A percentile compares a stretch with the other conserved stretches of the same genome.
phyloP scores from a whole-genome alignment of 139 green algal species.

The Asterochloris erici region DNA sequence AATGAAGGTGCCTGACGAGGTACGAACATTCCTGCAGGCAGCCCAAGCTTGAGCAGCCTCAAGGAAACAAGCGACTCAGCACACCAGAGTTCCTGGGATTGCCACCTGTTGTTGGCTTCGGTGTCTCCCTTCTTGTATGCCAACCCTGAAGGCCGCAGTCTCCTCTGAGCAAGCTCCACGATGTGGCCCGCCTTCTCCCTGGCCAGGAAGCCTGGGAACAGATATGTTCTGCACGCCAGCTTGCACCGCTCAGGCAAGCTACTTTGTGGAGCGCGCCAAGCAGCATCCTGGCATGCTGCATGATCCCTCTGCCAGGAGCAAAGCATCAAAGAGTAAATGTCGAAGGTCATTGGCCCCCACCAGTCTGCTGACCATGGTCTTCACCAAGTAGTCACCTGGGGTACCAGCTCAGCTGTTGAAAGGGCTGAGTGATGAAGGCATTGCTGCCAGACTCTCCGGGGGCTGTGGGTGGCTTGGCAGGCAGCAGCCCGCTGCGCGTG shows the following conservation, averaged over 20 bases:
- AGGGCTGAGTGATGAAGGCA: slow-evolving; percentile 16
- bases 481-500: too few species aligned
- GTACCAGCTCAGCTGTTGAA: slow-evolving; percentile 42
- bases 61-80: background rate
- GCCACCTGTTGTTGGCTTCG: slow-evolving; percentile 20
- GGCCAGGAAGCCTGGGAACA: slow-evolving; percentile 40
- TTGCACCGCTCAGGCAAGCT: background rate
- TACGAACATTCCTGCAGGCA: slow-evolving; percentile 36
- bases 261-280: background rate
- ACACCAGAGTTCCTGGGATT: background rate
- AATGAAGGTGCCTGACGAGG: slow-evolving; percentile 48
- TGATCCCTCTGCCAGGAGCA: too few species aligned
- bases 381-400: slow-evolving; percentile 23
- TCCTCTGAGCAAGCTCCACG: slow-evolving; percentile 30
- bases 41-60: background rate
- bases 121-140: slow-evolving; percentile 47
- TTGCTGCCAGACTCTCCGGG: too few species aligned
- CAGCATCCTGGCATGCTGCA: background rate
- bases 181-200: slow-evolving; percentile 29
- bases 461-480: too few species aligned
- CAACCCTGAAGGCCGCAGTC: slow-evolving; percentile 35
- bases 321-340: background rate
- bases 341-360: background rate
- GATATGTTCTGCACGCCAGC: slow-evolving; percentile 9
- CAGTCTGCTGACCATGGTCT: background rate